These are phyloP conservation scores for Tetrapyrgos nigripes DNA, from an alignment of 1,284 basidiomycete genomes.

Conservation along the genomic window DNA sequence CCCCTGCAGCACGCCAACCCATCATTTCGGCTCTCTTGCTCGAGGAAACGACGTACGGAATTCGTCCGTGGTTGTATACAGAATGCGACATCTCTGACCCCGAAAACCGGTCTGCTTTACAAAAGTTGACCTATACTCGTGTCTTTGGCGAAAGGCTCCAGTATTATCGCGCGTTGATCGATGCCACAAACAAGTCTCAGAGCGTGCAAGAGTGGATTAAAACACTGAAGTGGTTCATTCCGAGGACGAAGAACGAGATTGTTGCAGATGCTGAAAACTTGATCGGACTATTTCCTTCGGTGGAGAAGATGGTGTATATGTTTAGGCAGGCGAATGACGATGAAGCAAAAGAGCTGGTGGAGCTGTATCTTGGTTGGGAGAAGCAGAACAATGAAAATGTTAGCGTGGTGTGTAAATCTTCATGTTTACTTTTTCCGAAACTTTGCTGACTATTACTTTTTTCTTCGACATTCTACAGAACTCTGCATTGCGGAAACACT, in stretches of 20 bases:
- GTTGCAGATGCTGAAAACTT: conserved; percentile 15
- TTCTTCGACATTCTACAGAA: neutral
- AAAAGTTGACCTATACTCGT: conserved; percentile 21
- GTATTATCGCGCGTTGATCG: conserved; percentile 15
- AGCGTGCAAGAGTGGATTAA: conserved; percentile 16
- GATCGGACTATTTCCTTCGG: conserved; percentile 5
- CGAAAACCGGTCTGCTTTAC: conserved; percentile 13
- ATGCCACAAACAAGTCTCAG: conserved; percentile 11
- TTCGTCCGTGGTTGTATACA: conserved; percentile 13
- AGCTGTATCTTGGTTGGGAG: conserved; percentile 21
- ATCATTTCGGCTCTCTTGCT: conserved; percentile 14
- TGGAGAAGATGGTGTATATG: conserved; percentile 4
- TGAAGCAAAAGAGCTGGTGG: conserved; percentile 19
- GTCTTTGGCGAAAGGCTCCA: conserved; percentile 18
- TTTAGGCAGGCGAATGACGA: conserved; percentile 14
- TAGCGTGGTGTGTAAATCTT: conserved; percentile 15
- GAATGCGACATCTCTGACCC: conserved; percentile 19
- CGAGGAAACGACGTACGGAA: conserved; percentile 6
- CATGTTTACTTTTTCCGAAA: neutral
- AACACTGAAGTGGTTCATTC: conserved; percentile 21
- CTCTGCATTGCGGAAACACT: conserved; percentile 8
- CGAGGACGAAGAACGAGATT: conserved; percentile 24
- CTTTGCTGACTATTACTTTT: neutral
- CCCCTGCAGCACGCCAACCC: conserved; percentile 17
- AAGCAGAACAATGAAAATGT: conserved; percentile 22